These are phyloP conservation scores for Saccharomyces pastorianus DNA, from an alignment of 1,139 yeast genomes.

Conservation along the genomic window DNA sequence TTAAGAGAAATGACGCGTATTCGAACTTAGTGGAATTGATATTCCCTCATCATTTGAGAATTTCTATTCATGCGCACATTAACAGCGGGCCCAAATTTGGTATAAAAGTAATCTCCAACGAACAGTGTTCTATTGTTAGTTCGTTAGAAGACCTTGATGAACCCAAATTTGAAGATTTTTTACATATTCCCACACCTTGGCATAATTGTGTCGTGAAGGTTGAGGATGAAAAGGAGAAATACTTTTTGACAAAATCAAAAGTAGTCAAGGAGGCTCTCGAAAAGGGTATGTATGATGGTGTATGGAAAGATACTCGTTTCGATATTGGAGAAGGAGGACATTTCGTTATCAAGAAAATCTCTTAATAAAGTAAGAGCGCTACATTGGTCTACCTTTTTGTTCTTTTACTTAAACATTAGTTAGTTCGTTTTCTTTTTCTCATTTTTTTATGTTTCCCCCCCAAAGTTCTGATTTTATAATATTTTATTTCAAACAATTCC, in stretches of 20 bases:
- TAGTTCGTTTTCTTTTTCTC: neutral
- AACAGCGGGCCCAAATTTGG: constrained; percentile 55
- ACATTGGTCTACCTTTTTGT: neutral
- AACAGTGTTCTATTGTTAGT: constrained; percentile 37
- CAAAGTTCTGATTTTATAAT: neutral
- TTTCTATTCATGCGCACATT: constrained; percentile 54
- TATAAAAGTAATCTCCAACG: constrained; percentile 40
- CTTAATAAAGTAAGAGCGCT: neutral
- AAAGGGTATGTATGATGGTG: constrained; percentile 29
- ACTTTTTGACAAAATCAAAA: constrained; percentile 32
- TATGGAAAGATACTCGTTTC: constrained; percentile 28
- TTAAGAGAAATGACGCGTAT: constrained; percentile 56
- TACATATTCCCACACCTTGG: constrained; percentile 64
- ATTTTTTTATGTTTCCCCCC: neutral
- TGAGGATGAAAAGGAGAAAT: constrained; percentile 23
- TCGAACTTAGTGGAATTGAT: constrained; percentile 53
- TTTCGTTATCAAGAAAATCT: constrained; percentile 13
- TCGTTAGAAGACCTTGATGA: constrained; percentile 35
- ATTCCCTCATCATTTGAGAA: constrained; percentile 51
- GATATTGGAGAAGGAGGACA: constrained; percentile 32
- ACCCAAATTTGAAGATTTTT: constrained; percentile 38
- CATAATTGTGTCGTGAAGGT: constrained; percentile 48
- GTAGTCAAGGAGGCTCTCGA: constrained; percentile 32
- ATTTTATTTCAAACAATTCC: neutral
- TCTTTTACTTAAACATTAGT: neutral